Percentiles rank a stretch among this genome's conserved stretches.
Evolutionary conservation across 441 rosid genomes (phyloP).

Genomic region (Omphalea diandra): DNA sequence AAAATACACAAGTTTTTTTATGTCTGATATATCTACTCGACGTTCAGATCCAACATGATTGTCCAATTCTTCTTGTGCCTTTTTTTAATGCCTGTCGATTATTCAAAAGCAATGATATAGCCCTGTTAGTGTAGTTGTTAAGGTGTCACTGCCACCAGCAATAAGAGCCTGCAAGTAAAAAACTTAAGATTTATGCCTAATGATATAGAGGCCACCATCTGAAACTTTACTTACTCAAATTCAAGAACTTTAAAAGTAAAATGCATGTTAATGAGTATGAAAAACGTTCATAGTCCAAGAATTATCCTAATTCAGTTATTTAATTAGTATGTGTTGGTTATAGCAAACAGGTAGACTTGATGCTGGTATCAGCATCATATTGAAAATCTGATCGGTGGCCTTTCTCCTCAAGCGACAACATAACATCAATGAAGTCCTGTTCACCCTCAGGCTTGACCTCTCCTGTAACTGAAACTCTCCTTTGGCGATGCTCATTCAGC

Average conservation of each 20-base stretch:
- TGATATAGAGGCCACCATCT: no score
- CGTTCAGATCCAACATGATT: slow-evolving; percentile 43
- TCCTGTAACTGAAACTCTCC: slow-evolving; percentile 25
- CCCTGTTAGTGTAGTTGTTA: slow-evolving; percentile 42
- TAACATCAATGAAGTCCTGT: slow-evolving; percentile 22
- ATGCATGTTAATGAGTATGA: not conserved
- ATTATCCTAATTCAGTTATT: not conserved
- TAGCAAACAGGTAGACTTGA: slow-evolving; percentile 47
- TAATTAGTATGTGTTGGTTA: not conserved
- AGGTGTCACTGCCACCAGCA: slow-evolving; percentile 51
- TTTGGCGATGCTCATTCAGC: no score
- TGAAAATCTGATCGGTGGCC: slow-evolving; percentile 29
- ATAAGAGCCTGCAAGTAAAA: slow-evolving; percentile 41
- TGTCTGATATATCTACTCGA: slow-evolving; percentile 43
- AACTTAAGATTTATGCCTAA: no score
- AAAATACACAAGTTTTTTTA: slow-evolving; percentile 44
- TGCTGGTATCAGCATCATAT: slow-evolving; percentile 34
- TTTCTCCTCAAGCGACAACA: slow-evolving; percentile 29
- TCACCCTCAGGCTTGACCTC: slow-evolving; percentile 12
- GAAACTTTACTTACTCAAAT: no score
- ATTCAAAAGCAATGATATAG: slow-evolving; percentile 31
- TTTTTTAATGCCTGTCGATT: slow-evolving; percentile 37
- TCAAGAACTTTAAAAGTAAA: not conserved
- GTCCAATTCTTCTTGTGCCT: slow-evolving; percentile 60
- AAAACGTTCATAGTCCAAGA: not conserved